Conservation (phyloP, 441 rosid genomes). For the California macrophylla region DNA sequence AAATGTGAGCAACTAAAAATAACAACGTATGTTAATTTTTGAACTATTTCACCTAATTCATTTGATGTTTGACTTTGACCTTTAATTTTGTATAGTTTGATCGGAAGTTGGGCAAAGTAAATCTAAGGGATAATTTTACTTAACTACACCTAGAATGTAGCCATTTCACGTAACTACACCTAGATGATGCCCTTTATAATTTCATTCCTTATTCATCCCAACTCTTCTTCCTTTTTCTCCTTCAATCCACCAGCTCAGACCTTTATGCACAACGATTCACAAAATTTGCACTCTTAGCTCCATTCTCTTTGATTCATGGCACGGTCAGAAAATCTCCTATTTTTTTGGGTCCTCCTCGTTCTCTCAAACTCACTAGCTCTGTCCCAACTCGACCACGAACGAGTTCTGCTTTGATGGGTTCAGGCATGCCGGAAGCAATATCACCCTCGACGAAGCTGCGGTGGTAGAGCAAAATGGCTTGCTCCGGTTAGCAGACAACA, state of each 20-base stretch:
- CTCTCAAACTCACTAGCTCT: slow-evolving; percentile 27
- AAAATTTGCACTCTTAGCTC: not conserved
- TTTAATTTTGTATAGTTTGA: too few relatives aligned
- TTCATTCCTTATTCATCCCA: too few relatives aligned
- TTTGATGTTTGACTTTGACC: too few relatives aligned
- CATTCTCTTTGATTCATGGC: slow-evolving; percentile 25
- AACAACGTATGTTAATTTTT: too few relatives aligned
- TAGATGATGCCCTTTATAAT: too few relatives aligned
- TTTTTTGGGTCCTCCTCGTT: slow-evolving; percentile 26
- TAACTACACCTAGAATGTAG: too few relatives aligned
- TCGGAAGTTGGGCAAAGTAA: too few relatives aligned
- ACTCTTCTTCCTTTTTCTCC: not conserved
- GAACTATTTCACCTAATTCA: too few relatives aligned
- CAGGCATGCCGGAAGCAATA: slow-evolving; percentile 24
- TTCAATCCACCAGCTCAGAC: not conserved
- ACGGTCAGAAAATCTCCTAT: slow-evolving; percentile 1
- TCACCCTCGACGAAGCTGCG: slow-evolving; percentile 47
- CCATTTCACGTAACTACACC: too few relatives aligned
- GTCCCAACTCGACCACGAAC: slow-evolving; percentile 28
- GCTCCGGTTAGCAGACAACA: slow-evolving; percentile 45
- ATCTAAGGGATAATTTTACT: too few relatives aligned
- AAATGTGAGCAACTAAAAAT: too few relatives aligned
- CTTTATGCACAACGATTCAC: not conserved
- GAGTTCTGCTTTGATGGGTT: slow-evolving; percentile 51
- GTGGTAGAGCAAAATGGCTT: slow-evolving; percentile 44